phyloP scores from a whole-genome alignment of 1,284 basidiomycete genomes.

The Trichosporon asahii region DNA sequence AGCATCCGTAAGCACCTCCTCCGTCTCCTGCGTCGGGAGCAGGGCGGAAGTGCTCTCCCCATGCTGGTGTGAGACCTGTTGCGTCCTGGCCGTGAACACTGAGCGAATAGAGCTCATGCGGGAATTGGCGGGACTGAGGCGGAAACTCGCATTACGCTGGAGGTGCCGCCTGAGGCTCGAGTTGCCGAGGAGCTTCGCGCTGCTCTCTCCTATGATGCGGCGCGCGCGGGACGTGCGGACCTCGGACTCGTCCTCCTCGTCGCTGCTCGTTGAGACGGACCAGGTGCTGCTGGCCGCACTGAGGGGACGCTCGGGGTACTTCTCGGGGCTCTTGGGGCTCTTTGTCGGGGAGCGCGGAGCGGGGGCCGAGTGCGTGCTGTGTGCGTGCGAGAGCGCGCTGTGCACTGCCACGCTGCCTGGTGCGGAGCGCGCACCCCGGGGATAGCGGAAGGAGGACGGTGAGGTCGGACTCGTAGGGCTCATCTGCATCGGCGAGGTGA shows the following conservation, averaged over 20 bases:
- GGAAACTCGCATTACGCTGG: not conserved
- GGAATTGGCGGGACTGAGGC: not conserved
- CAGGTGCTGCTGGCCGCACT: not conserved
- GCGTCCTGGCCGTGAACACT: not conserved
- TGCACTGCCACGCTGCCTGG: not conserved
- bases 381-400: not conserved
- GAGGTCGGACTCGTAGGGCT: not conserved
- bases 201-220: not conserved
- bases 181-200: not conserved
- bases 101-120: not conserved
- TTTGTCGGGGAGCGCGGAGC: not conserved
- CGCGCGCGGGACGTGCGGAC: not conserved
- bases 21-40: not conserved
- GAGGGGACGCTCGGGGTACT: not conserved
- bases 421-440: not conserved
- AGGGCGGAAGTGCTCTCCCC: not conserved
- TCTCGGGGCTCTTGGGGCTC: not conserved
- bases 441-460: not conserved
- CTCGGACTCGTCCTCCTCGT: not conserved
- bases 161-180: not conserved
- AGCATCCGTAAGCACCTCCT: not conserved
- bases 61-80: not conserved
- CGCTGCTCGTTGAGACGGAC: not conserved
- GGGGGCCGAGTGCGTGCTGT: not conserved
- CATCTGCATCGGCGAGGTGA: not conserved